Evolutionary conservation across 1,284 basidiomycete species (phyloP), one percentile per base, ranked within the genome.

Genomic region (Tausonia pullulans): DNA sequence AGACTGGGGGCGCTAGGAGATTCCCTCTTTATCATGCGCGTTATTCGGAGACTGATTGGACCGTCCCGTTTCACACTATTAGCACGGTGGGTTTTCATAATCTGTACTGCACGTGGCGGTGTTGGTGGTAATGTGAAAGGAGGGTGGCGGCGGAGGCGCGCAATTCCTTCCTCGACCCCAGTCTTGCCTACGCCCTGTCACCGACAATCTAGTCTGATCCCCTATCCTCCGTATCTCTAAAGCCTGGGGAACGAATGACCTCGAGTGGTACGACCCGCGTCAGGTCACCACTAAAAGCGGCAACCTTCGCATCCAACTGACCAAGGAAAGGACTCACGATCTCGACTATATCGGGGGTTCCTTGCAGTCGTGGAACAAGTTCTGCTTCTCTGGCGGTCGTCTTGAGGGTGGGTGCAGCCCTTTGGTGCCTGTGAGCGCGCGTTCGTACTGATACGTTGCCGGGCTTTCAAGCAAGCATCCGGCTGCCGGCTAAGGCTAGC

Each of bases 341-440:
- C 79, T 97, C 67, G 77, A 88, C 70, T 95, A 86, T 73, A 80
- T 84, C 45, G 82, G 81, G 53, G 85, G 83, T 0, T 86, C 86
- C 83, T 76, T 90, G 71, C 78, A 84, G 40, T 82, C 82, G 10
- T 91, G 90, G 89, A 92, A 92, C 74, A 91, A 96, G 75, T 88
- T 97, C 71, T 97, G 94, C 76, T 97, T 97, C 77, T 92, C 88
- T 0, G 90, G 90, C 48, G 89, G 89, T 39, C 78, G 58, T 16
- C 65, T 79, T 58, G 79, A 79, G 70, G 27, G 27, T 27, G 27
- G 27, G 27, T 27, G 27, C 2, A 27, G 27, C 27, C 27, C 27
- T 27, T 27, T 27, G 27, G 2, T 27, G 27, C 27, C 27, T 27
- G 27, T 27, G 27, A 27, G 27, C 27, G 27, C 27, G 27, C 27